A percentile compares a stretch with the other conserved stretches of the same genome.
These are phyloP conservation scores for Aspergillus thermomutatus DNA, from an alignment of 2,329 filamentous ascomycete species.

Conservation along the genomic window DNA sequence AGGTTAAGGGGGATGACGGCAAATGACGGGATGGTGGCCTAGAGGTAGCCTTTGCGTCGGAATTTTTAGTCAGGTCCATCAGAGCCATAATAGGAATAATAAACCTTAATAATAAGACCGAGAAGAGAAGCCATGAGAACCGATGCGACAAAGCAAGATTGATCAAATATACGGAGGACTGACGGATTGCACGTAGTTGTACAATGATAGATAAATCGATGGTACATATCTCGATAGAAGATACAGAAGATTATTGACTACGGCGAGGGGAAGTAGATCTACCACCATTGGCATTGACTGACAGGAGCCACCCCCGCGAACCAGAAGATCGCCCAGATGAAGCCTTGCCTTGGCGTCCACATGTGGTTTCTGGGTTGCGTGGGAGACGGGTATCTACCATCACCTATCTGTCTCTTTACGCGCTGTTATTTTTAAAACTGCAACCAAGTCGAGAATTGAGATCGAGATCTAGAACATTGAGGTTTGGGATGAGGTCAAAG, in stretches of 20 bases:
- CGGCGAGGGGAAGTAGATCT: background rate
- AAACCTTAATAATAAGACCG: background rate
- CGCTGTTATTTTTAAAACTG: background rate
- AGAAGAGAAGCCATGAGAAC: background rate
- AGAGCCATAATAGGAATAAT: background rate
- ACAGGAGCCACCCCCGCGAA: background rate
- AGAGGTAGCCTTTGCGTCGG: background rate
- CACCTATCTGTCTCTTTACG: background rate
- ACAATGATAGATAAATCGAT: background rate
- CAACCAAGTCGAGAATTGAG: background rate
- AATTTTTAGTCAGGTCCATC: background rate
- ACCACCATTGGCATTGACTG: background rate
- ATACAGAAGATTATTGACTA: background rate
- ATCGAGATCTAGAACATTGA: background rate
- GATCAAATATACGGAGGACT: background rate
- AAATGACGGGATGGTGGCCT: slow-evolving; percentile 8
- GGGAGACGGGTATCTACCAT: too few relatives aligned
- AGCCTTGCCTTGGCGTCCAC: background rate
- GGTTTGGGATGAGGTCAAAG: background rate
- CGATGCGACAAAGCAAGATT: background rate
- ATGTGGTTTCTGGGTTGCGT: background rate
- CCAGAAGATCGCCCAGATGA: background rate
- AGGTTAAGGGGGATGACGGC: background rate
- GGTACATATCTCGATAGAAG: background rate
- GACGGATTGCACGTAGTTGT: background rate